A percentile compares a stretch with the other conserved stretches of the same genome.
Conservation (phyloP, 2,329 filamentous ascomycete species). For the Coniochaeta hoffmannii region DNA sequence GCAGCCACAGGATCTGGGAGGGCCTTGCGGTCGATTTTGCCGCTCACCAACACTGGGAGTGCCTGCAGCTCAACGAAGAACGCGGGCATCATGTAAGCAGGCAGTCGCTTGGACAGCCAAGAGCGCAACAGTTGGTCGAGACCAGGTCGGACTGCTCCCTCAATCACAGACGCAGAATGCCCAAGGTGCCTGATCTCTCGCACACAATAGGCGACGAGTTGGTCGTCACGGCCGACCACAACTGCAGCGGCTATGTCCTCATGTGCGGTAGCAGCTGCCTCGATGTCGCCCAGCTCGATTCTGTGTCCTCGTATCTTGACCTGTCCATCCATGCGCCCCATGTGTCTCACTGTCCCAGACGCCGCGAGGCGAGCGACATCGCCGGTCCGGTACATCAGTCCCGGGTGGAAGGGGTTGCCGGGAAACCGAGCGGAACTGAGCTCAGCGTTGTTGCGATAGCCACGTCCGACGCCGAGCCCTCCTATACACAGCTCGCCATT, state of each 20-base stretch:
- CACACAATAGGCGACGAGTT: conserved; percentile 22
- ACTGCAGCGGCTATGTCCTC: conserved; percentile 16
- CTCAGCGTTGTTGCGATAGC: conserved; percentile 21
- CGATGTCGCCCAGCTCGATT: conserved; percentile 22
- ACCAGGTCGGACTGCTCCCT: too few relatives aligned
- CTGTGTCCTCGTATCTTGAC: conserved; percentile 22
- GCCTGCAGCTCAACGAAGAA: conserved; percentile 19
- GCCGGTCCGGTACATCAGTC: conserved; percentile 18
- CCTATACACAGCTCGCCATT: conserved; percentile 24
- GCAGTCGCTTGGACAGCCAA: conserved; percentile 17
- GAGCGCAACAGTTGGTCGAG: conserved; percentile 12
- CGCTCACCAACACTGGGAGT: conserved; percentile 17
- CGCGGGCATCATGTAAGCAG: conserved; percentile 19
- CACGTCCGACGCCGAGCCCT: conserved; percentile 20
- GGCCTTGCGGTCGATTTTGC: conserved; percentile 20
- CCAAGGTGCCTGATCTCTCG: background rate
- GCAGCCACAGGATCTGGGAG: conserved; percentile 14
- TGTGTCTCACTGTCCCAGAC: conserved; percentile 12
- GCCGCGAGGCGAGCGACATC: conserved; percentile 14
- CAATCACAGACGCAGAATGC: too few relatives aligned
- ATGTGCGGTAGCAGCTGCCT: conserved; percentile 14
- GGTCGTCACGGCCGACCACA: conserved; percentile 17
- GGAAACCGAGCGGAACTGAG: conserved; percentile 14
- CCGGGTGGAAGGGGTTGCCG: conserved; percentile 14
- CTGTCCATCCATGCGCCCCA: conserved; percentile 18